Conservation (phyloP, 352 stramenopile species). For the Phytophthora europaea region DNA sequence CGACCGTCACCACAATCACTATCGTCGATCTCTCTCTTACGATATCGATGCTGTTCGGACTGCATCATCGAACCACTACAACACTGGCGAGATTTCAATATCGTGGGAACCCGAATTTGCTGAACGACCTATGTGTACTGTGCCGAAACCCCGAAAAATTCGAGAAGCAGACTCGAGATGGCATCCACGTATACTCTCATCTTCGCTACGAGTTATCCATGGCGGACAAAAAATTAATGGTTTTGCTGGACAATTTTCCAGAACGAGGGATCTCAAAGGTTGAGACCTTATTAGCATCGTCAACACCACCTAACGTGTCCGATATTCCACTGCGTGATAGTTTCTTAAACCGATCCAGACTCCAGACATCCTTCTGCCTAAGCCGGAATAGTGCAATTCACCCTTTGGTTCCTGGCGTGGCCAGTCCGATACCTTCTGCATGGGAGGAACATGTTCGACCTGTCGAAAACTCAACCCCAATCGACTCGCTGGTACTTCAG, state of each 20-base stretch:
- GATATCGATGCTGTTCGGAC: slow-evolving; percentile 8
- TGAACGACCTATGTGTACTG: slow-evolving; percentile 1
- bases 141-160: slow-evolving; percentile 5
- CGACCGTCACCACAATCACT: slow-evolving; percentile 1
- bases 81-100: not conserved
- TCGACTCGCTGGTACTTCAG: slow-evolving; percentile 2
- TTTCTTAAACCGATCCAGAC: not conserved
- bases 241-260: not conserved
- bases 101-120: not conserved
- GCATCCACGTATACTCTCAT: slow-evolving; percentile 4
- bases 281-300: not conserved
- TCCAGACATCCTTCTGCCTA: not conserved
- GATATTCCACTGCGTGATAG: not conserved
- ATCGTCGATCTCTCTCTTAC: not conserved
- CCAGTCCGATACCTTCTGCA: not conserved
- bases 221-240: not conserved
- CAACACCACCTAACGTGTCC: not conserved
- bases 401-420: slow-evolving; percentile 1
- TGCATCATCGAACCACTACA: slow-evolving; percentile 8
- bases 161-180: slow-evolving; percentile 3
- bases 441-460: not conserved
- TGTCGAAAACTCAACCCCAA: not conserved
- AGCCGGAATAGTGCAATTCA: slow-evolving; percentile 4
- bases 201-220: slow-evolving; percentile 17
- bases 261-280: not conserved